A percentile compares a stretch with the other conserved stretches of the same genome.
phyloP scores from a whole-genome alignment of 208 protist species.

The Acanthamoeba royreba region DNA sequence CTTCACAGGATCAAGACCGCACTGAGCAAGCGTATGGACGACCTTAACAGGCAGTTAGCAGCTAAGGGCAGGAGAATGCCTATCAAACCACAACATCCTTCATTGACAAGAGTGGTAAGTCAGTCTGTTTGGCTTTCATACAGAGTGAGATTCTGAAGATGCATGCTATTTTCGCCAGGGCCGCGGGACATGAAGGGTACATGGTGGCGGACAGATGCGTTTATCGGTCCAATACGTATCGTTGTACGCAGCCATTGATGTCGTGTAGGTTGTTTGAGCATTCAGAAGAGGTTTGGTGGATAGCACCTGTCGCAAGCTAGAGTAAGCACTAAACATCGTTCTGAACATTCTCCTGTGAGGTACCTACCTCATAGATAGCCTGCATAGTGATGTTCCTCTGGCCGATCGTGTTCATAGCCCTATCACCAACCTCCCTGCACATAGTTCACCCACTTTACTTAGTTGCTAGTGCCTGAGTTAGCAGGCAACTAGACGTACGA shows the following conservation, averaged over 20 bases:
- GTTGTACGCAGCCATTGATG: background rate
- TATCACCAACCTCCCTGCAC: background rate
- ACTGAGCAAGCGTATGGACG: too few relatives aligned
- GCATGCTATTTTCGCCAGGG: too few relatives aligned
- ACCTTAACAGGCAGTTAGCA: too few relatives aligned
- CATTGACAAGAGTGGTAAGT: too few relatives aligned
- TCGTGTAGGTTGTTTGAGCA: background rate
- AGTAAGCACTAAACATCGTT: too few relatives aligned
- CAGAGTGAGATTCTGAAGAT: too few relatives aligned
- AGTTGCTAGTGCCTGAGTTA: background rate
- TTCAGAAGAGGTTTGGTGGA: constrained; percentile 2
- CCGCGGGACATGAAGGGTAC: background rate
- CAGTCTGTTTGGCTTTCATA: too few relatives aligned
- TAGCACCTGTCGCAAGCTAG: background rate
- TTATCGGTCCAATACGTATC: background rate
- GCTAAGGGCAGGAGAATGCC: too few relatives aligned
- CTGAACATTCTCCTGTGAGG: too few relatives aligned
- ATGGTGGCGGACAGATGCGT: background rate
- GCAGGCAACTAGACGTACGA: background rate
- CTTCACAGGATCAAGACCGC: too few relatives aligned
- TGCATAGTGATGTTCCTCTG: background rate
- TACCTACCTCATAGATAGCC: background rate
- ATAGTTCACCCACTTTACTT: too few relatives aligned
- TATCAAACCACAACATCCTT: too few relatives aligned
- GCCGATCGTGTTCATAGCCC: background rate